Percentiles rank a stretch among this genome's conserved stretches.
Evolutionary conservation across 306 rosid species (phyloP).

Genomic region (Vicia faba): DNA sequence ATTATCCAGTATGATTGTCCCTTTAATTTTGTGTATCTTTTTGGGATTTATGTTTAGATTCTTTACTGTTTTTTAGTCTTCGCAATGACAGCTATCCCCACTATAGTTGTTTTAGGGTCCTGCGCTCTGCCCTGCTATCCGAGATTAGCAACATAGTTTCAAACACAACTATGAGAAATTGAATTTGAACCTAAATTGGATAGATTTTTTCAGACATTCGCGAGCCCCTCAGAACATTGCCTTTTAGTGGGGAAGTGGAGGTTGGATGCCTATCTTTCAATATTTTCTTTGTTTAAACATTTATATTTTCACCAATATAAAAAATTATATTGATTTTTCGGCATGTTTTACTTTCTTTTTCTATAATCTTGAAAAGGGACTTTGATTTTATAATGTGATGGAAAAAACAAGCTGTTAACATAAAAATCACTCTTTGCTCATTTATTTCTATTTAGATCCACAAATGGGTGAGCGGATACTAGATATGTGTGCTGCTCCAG

Average conservation of each 20-base stretch:
- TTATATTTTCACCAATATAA: constrained; percentile 20
- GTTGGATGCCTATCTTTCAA: neutral
- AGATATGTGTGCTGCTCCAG: constrained; percentile 99
- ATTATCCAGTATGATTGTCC: neutral
- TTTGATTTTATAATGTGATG: neutral
- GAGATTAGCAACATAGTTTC: neutral
- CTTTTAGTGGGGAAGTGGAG: constrained; percentile 1
- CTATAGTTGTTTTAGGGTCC: neutral
- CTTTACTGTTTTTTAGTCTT: neutral
- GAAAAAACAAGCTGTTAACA: constrained; percentile 20
- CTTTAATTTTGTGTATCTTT: neutral
- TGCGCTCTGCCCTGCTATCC: neutral
- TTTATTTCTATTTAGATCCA: constrained; percentile 62
- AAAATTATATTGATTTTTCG: neutral
- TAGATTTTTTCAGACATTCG: constrained; percentile 5
- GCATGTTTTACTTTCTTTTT: constrained; percentile 23
- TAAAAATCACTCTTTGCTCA: neutral
- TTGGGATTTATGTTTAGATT: too few species aligned
- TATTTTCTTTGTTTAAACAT: constrained; percentile 12
- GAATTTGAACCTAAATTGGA: constrained; percentile 19
- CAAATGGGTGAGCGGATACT: constrained; percentile 82
- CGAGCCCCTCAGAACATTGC: neutral
- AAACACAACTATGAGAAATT: constrained; percentile 11
- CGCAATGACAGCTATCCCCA: neutral
- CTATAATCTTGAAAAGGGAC: neutral